Evolutionary conservation across 129 eudicot genomes (phyloP).

Genomic region (Lactuca sativa): DNA sequence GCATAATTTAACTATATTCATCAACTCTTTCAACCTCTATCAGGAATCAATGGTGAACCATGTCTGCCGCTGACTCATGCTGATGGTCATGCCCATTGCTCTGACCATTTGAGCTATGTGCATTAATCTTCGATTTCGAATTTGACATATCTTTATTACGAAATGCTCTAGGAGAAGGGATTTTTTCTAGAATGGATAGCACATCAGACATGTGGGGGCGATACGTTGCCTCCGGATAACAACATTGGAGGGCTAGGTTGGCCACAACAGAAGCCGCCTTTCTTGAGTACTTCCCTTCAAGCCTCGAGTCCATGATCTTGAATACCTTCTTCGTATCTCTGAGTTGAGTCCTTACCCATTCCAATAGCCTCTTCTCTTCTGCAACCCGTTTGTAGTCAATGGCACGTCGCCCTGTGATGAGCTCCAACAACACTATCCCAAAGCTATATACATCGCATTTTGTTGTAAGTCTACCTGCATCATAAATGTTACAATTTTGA

Average conservation of each 20-base stretch:
- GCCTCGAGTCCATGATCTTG: conserved; percentile 47
- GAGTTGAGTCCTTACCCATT: conserved; percentile 54
- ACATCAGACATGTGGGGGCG: conserved; percentile 47
- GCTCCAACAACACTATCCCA: conserved; percentile 63
- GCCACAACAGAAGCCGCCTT: conserved; percentile 43
- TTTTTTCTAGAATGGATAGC: conserved; percentile 39
- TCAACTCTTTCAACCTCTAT: not conserved
- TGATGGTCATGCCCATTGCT: not conserved
- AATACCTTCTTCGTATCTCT: conserved; percentile 33
- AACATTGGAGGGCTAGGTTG: conserved; percentile 46
- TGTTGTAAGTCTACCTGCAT: conserved; percentile 57
- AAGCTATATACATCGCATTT: conserved; percentile 72
- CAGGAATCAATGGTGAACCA: conserved; percentile 26
- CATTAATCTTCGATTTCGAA: conserved; percentile 11
- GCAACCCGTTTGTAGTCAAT: conserved; percentile 35
- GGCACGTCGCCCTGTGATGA: conserved; percentile 56
- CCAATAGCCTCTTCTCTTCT: conserved; percentile 51
- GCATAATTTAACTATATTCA: conserved; percentile 1
- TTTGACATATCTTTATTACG: not conserved
- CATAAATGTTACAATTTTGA: not conserved
- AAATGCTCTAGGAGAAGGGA: conserved; percentile 22
- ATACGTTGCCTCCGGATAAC: conserved; percentile 32
- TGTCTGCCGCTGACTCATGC: conserved; percentile 10
- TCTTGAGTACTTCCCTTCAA: conserved; percentile 45
- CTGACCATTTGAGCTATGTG: not conserved